Base-by-base conservation (phyloP, 805 yeast species). In the Lachancea kluyveri region DNA sequence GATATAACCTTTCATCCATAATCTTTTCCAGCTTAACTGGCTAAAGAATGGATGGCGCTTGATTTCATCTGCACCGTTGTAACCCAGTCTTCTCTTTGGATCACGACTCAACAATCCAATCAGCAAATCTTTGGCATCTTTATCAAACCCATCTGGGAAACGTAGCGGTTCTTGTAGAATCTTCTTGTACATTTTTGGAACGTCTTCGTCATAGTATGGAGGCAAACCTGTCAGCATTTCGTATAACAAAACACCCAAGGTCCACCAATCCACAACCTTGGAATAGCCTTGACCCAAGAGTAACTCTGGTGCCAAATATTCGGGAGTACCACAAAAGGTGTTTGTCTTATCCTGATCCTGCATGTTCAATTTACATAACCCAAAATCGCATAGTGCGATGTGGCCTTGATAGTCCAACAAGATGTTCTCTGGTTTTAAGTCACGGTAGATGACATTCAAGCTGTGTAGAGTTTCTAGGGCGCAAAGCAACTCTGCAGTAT, bases 271-370 rank as follows among this genome's bases (percentile, higher is more conserved):
- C 14, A 92, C 97, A 7, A 82, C 81, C 57, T 95, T 78, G 2
- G 97, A 87, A 59, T 92, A 92, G 2, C 97, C 97, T 54, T 84
- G 87, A 29, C 94, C 92, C 47, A 87, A 65, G 29, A 92, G 65
- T 45, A 92, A 66, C 60, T 92, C 98, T 1, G 98, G 98, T 1
- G 97, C 96, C 45, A 92, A 67, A 59, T 92, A 92, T 60, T 92
- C 97, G 1, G 97, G 97, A 0, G 98, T 92, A 24, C 98, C 98
- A 61, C 98, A 92, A 57, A 92, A 92, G 0, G 98, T 92, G 48
- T 80, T 81, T 1, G 86, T 79, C 59, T 83, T 83, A 48, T 87
- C 95, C 39, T 83, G 80, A 46, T 79, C 75, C 44, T 78, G 75
- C 98, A 92, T 92, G 64, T 92, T 86, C 48, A 92, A 73, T 62